These are phyloP conservation scores for Cicer yamashitae DNA, from an alignment of 306 rosid species.

Conservation along the genomic window DNA sequence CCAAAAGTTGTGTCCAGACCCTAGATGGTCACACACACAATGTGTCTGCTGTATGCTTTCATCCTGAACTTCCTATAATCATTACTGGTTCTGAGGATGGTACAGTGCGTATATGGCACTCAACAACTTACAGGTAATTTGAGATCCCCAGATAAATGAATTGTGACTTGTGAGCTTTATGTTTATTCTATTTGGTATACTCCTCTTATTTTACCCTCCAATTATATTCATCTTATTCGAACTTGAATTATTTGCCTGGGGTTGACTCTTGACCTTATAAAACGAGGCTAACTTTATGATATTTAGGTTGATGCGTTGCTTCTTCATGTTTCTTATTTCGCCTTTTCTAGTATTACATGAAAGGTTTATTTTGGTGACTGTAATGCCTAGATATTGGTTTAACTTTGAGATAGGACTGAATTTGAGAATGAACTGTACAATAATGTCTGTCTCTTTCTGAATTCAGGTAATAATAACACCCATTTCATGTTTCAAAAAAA, in stretches of 20 bases:
- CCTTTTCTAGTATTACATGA: constrained; percentile 21
- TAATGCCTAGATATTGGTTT: constrained; percentile 25
- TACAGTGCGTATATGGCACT: constrained; percentile 98
- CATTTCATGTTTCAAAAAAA: no score
- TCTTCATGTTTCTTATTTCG: constrained; percentile 11
- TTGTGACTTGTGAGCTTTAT: constrained; percentile 36
- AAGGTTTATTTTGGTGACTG: constrained; percentile 29
- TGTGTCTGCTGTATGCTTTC: constrained; percentile 99
- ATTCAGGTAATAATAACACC: background rate
- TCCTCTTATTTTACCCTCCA: constrained; percentile 25
- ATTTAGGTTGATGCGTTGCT: constrained; percentile 21
- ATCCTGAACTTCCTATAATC: constrained; percentile 97
- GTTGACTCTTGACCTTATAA: constrained; percentile 22
- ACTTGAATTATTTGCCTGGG: constrained; percentile 26
- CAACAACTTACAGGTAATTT: constrained; percentile 92
- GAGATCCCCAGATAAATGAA: constrained; percentile 35
- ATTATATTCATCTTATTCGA: constrained; percentile 6
- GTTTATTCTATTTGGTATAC: constrained; percentile 34
- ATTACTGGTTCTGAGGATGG: constrained; percentile 99
- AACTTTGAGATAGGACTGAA: constrained; percentile 33
- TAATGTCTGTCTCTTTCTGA: constrained; percentile 28
- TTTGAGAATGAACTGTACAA: constrained; percentile 28
- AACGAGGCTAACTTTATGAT: constrained; percentile 24
- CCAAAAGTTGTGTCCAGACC: constrained; percentile 99
- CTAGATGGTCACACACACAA: constrained; percentile 99